Evolutionary conservation across 2,329 filamentous ascomycete genomes (phyloP).

Genomic region (Fusarium lyarnte): DNA sequence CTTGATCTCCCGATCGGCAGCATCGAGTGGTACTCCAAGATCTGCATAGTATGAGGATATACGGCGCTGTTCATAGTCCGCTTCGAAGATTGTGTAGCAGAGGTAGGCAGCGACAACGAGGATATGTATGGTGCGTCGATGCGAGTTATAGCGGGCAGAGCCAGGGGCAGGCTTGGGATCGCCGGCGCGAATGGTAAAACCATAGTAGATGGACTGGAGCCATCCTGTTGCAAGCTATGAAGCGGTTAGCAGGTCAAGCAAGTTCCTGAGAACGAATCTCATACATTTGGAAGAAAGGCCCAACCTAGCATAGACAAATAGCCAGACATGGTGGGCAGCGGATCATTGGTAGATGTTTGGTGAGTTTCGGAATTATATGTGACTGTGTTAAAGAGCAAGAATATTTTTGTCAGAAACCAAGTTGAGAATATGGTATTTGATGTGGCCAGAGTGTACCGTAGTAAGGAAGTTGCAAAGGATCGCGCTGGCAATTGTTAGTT

Average conservation of each 20-base stretch:
- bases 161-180: conserved; percentile 79
- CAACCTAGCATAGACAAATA: conserved; percentile 65
- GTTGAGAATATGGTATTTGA: conserved; percentile 10
- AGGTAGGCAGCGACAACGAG: conserved; percentile 86
- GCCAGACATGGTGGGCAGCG: conserved; percentile 56
- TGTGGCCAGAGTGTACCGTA: conserved; percentile 35
- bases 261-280: conserved; percentile 30
- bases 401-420: neutral
- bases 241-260: conserved; percentile 26
- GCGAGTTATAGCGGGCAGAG: conserved; percentile 72
- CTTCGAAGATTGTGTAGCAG: conserved; percentile 90
- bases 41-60: conserved; percentile 81
- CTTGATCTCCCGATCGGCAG: conserved; percentile 81
- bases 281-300: conserved; percentile 65
- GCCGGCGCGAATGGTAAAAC: conserved; percentile 88
- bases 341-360: conserved; percentile 31
- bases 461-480: conserved; percentile 12
- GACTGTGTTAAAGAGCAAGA: neutral
- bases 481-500: conserved; percentile 23
- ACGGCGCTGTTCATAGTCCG: conserved; percentile 80
- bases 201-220: conserved; percentile 85
- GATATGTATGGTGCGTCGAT: conserved; percentile 85
- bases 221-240: conserved; percentile 78
- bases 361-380: neutral
- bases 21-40: conserved; percentile 74